These are phyloP conservation scores for Plasmodiophora brassicae DNA, from an alignment of 208 protist species.

Conservation along the genomic window DNA sequence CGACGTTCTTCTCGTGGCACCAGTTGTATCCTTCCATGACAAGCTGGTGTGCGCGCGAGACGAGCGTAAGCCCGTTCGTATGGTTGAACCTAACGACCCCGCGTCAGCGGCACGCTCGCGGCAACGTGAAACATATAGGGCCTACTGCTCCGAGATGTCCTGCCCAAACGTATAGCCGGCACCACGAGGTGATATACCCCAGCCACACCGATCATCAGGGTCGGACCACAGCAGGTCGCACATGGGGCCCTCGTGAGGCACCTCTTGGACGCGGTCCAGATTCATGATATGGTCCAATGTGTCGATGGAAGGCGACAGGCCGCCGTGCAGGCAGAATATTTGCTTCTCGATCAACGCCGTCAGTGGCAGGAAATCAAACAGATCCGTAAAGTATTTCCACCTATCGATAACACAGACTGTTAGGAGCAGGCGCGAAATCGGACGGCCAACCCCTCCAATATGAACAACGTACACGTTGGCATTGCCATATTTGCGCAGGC, in stretches of 20 bases:
- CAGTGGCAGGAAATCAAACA: conserved; percentile 74
- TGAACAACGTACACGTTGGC: conserved; percentile 47
- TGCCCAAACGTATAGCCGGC: conserved; percentile 83
- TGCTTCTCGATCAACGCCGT: conserved; percentile 61
- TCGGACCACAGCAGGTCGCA: conserved; percentile 69
- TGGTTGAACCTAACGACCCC: conserved; percentile 84
- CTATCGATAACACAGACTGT: too few species aligned
- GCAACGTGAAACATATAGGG: not conserved
- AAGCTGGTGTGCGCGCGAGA: conserved; percentile 68
- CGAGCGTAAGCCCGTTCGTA: conserved; percentile 91
- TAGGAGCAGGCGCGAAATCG: not conserved
- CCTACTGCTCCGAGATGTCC: conserved; percentile 85
- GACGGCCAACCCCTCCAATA: not conserved
- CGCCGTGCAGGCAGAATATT: conserved; percentile 87
- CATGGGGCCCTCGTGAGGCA: conserved; percentile 71
- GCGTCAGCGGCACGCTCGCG: not conserved
- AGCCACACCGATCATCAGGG: conserved; percentile 70
- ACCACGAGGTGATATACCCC: conserved; percentile 89
- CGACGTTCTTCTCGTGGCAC: conserved; percentile 90
- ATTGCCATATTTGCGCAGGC: conserved; percentile 78
- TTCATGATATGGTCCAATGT: conserved; percentile 70
- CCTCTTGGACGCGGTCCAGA: conserved; percentile 37
- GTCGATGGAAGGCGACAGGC: conserved; percentile 82
- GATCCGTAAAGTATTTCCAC: conserved; percentile 68
- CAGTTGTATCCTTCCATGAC: conserved; percentile 88